Base-by-base conservation (phyloP, 2,329 filamentous ascomycete species). In the Fusarium dlaminii region DNA sequence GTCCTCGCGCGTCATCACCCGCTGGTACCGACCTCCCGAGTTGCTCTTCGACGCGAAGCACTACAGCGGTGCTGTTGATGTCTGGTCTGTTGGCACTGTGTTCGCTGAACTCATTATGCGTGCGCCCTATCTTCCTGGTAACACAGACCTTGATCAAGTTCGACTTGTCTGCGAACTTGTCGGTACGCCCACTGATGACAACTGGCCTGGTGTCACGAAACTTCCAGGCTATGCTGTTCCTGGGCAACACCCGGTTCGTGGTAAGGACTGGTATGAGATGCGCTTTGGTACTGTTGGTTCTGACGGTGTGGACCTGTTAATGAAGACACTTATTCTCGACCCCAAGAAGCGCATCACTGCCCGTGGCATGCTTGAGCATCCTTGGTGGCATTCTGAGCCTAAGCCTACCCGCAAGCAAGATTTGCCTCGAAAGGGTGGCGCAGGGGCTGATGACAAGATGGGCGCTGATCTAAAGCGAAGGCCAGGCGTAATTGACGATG, bases 11-110 rank as follows among this genome's bases (percentile, higher is more conserved):
- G 96, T 98, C 74, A 97, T 99, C 82, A 99, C 96, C 24, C 91
- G 95, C 74, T 99, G 96, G 95, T 99, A 98, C 81, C 90, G 95
- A 8, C 94, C 96, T 1, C 95, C 95, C 1, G 96, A 99, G 86
- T 89, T 99, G 29, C 91, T 98, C 73, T 98, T 96, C 80, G 95
- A 95, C 66, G 94, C 95, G 6, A 90, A 91, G 66, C 94, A 96
- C 84, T 99, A 99, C 85, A 92, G 91, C 48, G 95, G 95, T 30
- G 93, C 92, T 12, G 96, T 98, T 27, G 96, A 99, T 81, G 88
- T 99, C 67, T 99, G 96, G 96, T 95, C 93, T 54, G 93, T 97
- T 63, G 96, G 94, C 55, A 91, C 94, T 80, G 95, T 99, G 17
- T 96, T 99, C 77, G 96, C 95, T 36, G 96, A 99, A 83, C 89